phyloP scores from a whole-genome alignment of 495 filamentous ascomycete species.

The Penicillium soppii region DNA sequence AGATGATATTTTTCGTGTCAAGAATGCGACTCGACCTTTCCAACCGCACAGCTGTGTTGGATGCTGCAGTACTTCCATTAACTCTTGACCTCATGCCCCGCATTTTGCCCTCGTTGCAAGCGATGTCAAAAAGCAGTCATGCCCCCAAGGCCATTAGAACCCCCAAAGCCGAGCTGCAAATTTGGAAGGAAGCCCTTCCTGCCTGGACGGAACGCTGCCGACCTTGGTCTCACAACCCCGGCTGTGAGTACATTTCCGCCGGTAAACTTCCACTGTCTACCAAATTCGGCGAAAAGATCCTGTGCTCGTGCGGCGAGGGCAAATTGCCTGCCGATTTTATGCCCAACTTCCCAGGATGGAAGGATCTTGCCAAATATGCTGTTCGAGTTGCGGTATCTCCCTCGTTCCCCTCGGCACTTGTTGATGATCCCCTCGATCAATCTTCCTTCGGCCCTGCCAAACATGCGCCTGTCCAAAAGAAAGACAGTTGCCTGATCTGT shows the following conservation, averaged over 20 bases:
- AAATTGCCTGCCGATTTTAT: slow-evolving; percentile 26
- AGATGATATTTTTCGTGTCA: slow-evolving; percentile 16
- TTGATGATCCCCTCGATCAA: slow-evolving; percentile 9
- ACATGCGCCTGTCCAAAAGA: background rate
- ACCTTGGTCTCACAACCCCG: slow-evolving; percentile 45
- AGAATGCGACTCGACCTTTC: slow-evolving; percentile 15
- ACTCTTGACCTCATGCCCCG: slow-evolving; percentile 24
- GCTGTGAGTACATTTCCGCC: slow-evolving; percentile 48
- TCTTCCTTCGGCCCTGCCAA: background rate
- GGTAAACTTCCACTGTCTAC: slow-evolving; percentile 29
- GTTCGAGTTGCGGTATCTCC: slow-evolving; percentile 34
- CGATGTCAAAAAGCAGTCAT: slow-evolving; percentile 5
- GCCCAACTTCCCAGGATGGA: slow-evolving; percentile 22
- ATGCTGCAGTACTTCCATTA: slow-evolving; percentile 48
- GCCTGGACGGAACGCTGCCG: slow-evolving; percentile 55
- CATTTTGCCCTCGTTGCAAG: slow-evolving; percentile 31
- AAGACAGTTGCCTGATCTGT: background rate
- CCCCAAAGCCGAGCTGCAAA: slow-evolving; percentile 36
- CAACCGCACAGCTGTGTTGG: slow-evolving; percentile 39
- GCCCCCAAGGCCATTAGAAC: background rate
- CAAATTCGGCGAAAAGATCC: slow-evolving; percentile 15
- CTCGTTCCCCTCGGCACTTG: slow-evolving; percentile 28
- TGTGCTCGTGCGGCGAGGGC: slow-evolving; percentile 39
- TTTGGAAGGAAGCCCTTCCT: slow-evolving; percentile 52
- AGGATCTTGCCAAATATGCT: slow-evolving; percentile 18